Conservation (phyloP, 208 protist genomes). For the Crithidia bombi region DNA sequence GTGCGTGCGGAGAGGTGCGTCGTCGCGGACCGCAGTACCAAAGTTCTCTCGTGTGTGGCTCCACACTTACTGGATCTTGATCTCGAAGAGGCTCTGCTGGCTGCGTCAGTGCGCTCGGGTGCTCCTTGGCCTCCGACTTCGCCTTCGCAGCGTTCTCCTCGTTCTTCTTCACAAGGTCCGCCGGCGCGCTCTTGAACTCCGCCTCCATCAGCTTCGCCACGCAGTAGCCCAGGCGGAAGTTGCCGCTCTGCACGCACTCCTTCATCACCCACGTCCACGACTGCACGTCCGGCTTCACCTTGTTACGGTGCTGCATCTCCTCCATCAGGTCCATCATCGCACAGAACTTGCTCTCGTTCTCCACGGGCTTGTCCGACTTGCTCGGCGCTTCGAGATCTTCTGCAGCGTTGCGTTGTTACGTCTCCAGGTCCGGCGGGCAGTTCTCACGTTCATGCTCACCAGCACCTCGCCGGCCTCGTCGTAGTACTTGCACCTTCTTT, state of each 20-base stretch:
- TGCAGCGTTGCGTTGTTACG: constrained; percentile 89
- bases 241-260: constrained; percentile 82
- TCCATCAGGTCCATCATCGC: constrained; percentile 91
- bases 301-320: constrained; percentile 91
- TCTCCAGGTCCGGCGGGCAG: constrained; percentile 88
- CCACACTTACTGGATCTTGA: constrained; percentile 82
- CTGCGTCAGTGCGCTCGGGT: constrained; percentile 70
- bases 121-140: constrained; percentile 85
- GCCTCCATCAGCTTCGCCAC: constrained; percentile 76
- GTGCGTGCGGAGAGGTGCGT: too few relatives aligned
- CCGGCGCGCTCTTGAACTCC: constrained; percentile 80
- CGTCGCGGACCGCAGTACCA: background rate
- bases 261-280: constrained; percentile 88
- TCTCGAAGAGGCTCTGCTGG: constrained; percentile 82
- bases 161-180: constrained; percentile 80
- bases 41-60: background rate
- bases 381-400: constrained; percentile 73
- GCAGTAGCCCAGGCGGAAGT: constrained; percentile 87
- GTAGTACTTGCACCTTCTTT: constrained; percentile 84
- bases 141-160: constrained; percentile 81
- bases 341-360: constrained; percentile 90
- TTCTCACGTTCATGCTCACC: constrained; percentile 91
- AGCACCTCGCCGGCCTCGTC: constrained; percentile 90
- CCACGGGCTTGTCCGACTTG: constrained; percentile 69
- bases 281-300: constrained; percentile 86